Evolutionary conservation across 2,329 filamentous ascomycete genomes (phyloP), one percentile per base, ranked within the genome.

Genomic region (Phoma sp.): DNA sequence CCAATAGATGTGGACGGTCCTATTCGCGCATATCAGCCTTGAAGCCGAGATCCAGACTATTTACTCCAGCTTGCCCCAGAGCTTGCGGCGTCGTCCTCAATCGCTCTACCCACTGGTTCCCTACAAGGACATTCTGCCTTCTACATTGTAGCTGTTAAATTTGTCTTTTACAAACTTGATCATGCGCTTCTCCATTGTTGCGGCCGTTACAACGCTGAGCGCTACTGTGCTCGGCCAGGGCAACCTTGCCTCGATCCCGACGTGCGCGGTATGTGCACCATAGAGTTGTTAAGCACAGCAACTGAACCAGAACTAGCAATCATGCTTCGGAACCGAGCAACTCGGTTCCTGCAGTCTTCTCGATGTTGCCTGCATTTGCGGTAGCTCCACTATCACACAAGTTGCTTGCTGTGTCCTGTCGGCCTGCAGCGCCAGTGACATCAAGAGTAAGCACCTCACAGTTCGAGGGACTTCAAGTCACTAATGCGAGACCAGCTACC

Each of bases 321-420:
- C 53, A 28, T 80, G 78, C 61, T 73, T 78, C 23, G 68, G 69
- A 23, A 48, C 34, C 32, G 66, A 56, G 61, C 66, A 64, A 40
- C 69, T 76, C 17, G 76, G 75, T 33, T 73, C 64, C 47, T 80
- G 78, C 62, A 63, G 61, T 33, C 52, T 64, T 5, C 54, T 78
- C 47, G 75, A 79, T 40, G 69, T 79, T 50, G 67, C 66, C 33
- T 80, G 78, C 64, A 79, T 80, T 56, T 80, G 78, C 67, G 62
- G 60, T 18, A 78, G 76, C 66, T 57, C 55, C 1, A 56, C 60
- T 25, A 74, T 80, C 48, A 54, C 61, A 36, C 62, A 59, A 14
- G 67, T 80, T n/a, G 70, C 75, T n/a, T 80, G 78, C 72, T 80
- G 78, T 56, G 75, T 79, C 28, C 69, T 73, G 48, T 61, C 65